A percentile compares a stretch with the other conserved stretches of the same genome.
Conservation (phyloP, 192 early-diverging fungal genomes). For the Coemansia umbellata region DNA sequence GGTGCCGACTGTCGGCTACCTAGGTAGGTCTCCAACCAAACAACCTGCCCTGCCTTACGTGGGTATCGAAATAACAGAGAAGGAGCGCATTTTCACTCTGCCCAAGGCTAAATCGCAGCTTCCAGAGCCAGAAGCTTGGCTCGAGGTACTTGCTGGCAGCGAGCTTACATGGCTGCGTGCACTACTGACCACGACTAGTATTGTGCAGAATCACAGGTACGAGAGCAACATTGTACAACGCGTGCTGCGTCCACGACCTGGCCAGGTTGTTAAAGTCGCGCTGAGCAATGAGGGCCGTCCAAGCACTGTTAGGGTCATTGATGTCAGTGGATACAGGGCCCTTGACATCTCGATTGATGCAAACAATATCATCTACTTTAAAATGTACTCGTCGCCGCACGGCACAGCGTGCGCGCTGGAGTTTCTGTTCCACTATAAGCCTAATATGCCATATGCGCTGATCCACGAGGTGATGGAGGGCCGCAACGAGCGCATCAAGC, state of each 20-base stretch:
- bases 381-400: constrained; percentile 51
- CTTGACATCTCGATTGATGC: constrained; percentile 49
- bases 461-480: constrained; percentile 65
- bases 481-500: constrained; percentile 76
- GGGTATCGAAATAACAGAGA: constrained; percentile 3
- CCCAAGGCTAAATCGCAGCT: constrained; percentile 6
- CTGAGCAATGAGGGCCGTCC: constrained; percentile 3
- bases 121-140: constrained; percentile 16
- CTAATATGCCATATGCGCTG: constrained; percentile 70
- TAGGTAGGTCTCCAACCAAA: constrained; percentile 33
- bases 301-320: constrained; percentile 15
- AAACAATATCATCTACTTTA: constrained; percentile 54
- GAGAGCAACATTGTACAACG: constrained; percentile 60
- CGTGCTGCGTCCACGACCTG: constrained; percentile 60
- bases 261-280: constrained; percentile 46
- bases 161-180: constrained; percentile 79
- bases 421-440: constrained; percentile 77
- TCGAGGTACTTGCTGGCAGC: constrained; percentile 64
- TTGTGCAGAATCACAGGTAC: constrained; percentile 72
- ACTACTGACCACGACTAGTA: constrained; percentile 65
- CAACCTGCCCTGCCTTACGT: constrained; percentile 11
- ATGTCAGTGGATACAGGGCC: constrained; percentile 59
- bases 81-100: constrained; percentile 13
- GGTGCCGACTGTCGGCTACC: constrained; percentile 76
- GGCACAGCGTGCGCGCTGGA: constrained; percentile 66